These are phyloP conservation scores for Nicotiana attenuata DNA, from an alignment of 257 asterid genomes.

Conservation along the genomic window DNA sequence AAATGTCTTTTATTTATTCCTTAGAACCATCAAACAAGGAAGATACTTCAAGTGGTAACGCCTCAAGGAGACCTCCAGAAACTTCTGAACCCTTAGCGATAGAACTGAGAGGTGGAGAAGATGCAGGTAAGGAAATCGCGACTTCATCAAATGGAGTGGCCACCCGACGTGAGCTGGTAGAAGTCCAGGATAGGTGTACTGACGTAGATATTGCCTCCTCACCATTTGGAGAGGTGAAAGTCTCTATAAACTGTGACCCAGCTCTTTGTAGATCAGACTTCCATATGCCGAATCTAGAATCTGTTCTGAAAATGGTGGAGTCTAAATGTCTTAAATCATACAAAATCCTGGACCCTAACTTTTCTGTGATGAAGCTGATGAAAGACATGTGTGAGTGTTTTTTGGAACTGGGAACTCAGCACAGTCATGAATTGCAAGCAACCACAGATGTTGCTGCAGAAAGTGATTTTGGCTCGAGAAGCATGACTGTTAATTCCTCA, in stretches of 20 bases:
- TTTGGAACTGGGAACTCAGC: slow-evolving; percentile 40
- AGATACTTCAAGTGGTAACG: slow-evolving; percentile 23
- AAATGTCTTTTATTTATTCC: slow-evolving; percentile 7
- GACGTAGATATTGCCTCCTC: slow-evolving; percentile 56
- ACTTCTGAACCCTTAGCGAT: slow-evolving; percentile 21
- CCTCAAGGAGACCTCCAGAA: slow-evolving; percentile 17
- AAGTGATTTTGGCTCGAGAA: slow-evolving; percentile 7
- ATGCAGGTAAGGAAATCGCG: slow-evolving; percentile 12
- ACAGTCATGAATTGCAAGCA: slow-evolving; percentile 22
- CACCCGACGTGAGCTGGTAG: slow-evolving; percentile 20
- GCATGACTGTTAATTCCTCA: slow-evolving; percentile 15
- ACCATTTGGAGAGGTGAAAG: slow-evolving; percentile 49
- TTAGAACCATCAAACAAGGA: slow-evolving; percentile 39
- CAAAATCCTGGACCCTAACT: slow-evolving; percentile 34
- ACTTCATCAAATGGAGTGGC: slow-evolving; percentile 21
- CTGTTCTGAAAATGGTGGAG: slow-evolving; percentile 42
- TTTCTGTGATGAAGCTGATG: slow-evolving; percentile 50
- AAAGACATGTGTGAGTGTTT: slow-evolving; percentile 46
- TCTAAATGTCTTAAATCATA: slow-evolving; percentile 40
- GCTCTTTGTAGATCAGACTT: slow-evolving; percentile 31
- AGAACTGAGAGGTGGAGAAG: slow-evolving; percentile 21
- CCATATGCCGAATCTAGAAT: slow-evolving; percentile 44
- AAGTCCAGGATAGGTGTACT: slow-evolving; percentile 23
- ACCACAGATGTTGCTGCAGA: slow-evolving; percentile 11
- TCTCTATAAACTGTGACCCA: slow-evolving; percentile 35